Percentiles rank a stretch among this genome's conserved stretches.
phyloP scores from a whole-genome alignment of 2,329 filamentous ascomycete genomes.

The Colletotrichum sp. region DNA sequence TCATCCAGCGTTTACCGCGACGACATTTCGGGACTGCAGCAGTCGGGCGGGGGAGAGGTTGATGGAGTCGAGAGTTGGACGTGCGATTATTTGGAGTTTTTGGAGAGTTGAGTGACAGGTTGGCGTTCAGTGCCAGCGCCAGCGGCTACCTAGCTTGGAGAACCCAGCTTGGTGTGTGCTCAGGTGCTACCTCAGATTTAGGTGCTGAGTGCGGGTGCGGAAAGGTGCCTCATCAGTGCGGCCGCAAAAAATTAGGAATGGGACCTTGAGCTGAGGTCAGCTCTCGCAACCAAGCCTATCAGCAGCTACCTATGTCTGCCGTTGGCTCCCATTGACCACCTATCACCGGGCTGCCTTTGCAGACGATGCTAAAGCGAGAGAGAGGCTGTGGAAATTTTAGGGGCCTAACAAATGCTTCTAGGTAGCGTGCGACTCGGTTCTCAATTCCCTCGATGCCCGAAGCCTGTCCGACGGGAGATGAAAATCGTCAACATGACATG shows the following conservation, averaged over 20 bases:
- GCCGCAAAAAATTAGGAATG: constrained; percentile 15
- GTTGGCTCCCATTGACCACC: neutral
- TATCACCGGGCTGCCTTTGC: neutral
- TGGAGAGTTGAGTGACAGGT: constrained; percentile 16
- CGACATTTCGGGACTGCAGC: constrained; percentile 11
- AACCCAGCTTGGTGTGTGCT: neutral
- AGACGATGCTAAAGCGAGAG: neutral
- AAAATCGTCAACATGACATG: neutral
- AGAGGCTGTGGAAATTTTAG: neutral
- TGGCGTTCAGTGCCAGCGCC: neutral
- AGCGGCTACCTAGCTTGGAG: neutral
- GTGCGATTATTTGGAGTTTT: constrained; percentile 21
- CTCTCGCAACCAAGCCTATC: constrained; percentile 11
- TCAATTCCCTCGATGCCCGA: neutral
- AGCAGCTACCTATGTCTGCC: neutral
- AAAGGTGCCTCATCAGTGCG: neutral
- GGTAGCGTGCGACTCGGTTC: neutral
- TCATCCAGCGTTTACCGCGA: neutral
- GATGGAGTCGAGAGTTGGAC: neutral
- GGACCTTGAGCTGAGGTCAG: constrained; percentile 13
- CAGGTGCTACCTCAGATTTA: neutral
- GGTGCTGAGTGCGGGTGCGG: neutral
- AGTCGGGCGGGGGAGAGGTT: constrained; percentile 8
- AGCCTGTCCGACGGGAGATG: neutral
- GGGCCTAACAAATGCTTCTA: neutral